These are phyloP conservation scores for Tolypocladium sp. DNA, from an alignment of 2,329 filamentous ascomycete genomes.

Conservation along the genomic window DNA sequence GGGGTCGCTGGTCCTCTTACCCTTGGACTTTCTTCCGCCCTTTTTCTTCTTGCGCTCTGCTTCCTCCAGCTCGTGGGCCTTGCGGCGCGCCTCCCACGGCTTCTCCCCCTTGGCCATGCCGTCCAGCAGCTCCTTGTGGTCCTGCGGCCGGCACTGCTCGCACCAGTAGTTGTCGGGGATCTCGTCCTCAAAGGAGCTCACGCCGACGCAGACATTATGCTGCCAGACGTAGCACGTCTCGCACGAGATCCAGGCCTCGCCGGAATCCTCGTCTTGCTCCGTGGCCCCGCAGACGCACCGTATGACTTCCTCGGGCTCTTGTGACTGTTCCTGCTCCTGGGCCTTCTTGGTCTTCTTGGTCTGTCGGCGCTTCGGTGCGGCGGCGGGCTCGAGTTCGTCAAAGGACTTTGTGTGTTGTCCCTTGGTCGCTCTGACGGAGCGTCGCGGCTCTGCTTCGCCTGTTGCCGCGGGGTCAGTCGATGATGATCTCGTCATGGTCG, in stretches of 20 bases:
- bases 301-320: slow-evolving; percentile 64
- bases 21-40: slow-evolving; percentile 54
- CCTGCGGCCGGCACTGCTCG: slow-evolving; percentile 76
- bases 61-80: slow-evolving; percentile 54
- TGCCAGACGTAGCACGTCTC: slow-evolving; percentile 92
- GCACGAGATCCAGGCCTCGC: slow-evolving; percentile 91
- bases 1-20: slow-evolving; percentile 56
- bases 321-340: slow-evolving; percentile 46
- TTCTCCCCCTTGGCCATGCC: slow-evolving; percentile 73
- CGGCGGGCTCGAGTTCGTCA: slow-evolving; percentile 58
- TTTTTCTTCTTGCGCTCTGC: slow-evolving; percentile 47
- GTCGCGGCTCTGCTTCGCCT: slow-evolving; percentile 66
- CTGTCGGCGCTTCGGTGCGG: slow-evolving; percentile 44
- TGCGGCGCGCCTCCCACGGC: slow-evolving; percentile 70
- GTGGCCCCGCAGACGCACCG: slow-evolving; percentile 89
- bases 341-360: slow-evolving; percentile 48
- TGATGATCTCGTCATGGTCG: slow-evolving; percentile 4
- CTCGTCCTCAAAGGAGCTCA: slow-evolving; percentile 69
- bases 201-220: slow-evolving; percentile 91
- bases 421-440: slow-evolving; percentile 92
- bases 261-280: slow-evolving; percentile 75
- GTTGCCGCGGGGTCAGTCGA: slow-evolving; percentile 6
- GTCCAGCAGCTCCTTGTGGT: slow-evolving; percentile 72
- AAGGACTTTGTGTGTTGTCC: slow-evolving; percentile 88
- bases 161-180: slow-evolving; percentile 83